These are phyloP conservation scores for Calonectria leucothoes DNA, from an alignment of 2,329 filamentous ascomycete species.

Conservation along the genomic window DNA sequence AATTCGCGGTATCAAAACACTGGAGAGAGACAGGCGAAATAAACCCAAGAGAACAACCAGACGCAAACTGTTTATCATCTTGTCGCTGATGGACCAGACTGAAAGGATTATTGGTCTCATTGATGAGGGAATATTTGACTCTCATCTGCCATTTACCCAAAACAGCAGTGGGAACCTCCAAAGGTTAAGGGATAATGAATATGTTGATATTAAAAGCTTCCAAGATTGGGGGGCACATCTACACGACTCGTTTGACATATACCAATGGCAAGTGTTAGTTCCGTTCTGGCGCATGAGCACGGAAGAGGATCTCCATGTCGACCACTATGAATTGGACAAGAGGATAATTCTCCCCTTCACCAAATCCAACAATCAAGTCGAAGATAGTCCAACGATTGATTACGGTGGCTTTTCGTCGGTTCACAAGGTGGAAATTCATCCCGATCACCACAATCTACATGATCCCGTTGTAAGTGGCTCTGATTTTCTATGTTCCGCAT, in stretches of 20 bases:
- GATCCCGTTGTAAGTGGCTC: not conserved
- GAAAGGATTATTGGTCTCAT: conserved; percentile 4
- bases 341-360: not conserved
- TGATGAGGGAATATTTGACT: conserved; percentile 1
- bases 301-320: not conserved
- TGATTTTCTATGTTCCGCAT: not conserved
- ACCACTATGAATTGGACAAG: not conserved
- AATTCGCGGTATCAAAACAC: not conserved
- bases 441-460: not conserved
- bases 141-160: conserved; percentile 12
- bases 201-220: not conserved
- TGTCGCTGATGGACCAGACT: not conserved
- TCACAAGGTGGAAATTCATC: not conserved
- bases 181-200: not conserved
- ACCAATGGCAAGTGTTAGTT: not conserved
- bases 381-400: too few species aligned
- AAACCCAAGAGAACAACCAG: not conserved
- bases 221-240: not conserved
- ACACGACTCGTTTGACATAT: not conserved
- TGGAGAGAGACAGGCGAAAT: not conserved
- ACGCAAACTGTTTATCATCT: not conserved
- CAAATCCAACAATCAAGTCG: not conserved
- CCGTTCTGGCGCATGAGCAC: not conserved
- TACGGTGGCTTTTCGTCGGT: not conserved
- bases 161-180: not conserved